These are phyloP conservation scores for Fusarium beomiforme DNA, from an alignment of 2,329 filamentous ascomycete species.

Conservation along the genomic window DNA sequence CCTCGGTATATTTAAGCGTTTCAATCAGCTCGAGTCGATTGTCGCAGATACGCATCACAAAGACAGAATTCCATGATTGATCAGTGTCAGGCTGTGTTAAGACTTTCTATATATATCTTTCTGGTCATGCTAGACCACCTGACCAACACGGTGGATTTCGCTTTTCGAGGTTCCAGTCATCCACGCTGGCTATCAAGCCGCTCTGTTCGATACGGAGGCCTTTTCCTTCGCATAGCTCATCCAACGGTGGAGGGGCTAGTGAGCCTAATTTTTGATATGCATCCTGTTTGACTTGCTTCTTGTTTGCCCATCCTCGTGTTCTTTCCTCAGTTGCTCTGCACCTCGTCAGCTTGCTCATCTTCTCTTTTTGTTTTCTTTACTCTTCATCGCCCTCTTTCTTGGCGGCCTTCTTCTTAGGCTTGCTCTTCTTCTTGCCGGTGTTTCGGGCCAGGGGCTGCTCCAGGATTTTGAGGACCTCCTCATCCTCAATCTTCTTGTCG, in stretches of 20 bases:
- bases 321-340: conserved; percentile 23
- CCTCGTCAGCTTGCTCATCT: conserved; percentile 27
- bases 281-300: conserved; percentile 27
- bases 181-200: conserved; percentile 28
- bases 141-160: conserved; percentile 27
- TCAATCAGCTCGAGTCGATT: not conserved
- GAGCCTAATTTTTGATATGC: conserved; percentile 30
- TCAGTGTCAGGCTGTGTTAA: conserved; percentile 38
- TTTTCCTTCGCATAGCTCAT: conserved; percentile 25
- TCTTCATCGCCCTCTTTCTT: conserved; percentile 56
- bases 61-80: conserved; percentile 26
- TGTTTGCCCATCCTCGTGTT: conserved; percentile 15
- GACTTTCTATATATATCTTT: conserved; percentile 39
- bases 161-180: conserved; percentile 28
- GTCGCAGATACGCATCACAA: conserved; percentile 1
- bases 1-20: not conserved
- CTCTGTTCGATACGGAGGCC: conserved; percentile 14
- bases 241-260: conserved; percentile 21
- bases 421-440: conserved; percentile 92
- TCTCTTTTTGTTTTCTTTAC: conserved; percentile 34
- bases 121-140: conserved; percentile 30
- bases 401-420: conserved; percentile 78
- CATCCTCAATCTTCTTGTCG: conserved; percentile 97
- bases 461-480: conserved; percentile 94
- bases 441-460: conserved; percentile 87